These are phyloP conservation scores for Moniliophthora roreri DNA, from an alignment of 1,284 basidiomycete genomes.

Conservation along the genomic window DNA sequence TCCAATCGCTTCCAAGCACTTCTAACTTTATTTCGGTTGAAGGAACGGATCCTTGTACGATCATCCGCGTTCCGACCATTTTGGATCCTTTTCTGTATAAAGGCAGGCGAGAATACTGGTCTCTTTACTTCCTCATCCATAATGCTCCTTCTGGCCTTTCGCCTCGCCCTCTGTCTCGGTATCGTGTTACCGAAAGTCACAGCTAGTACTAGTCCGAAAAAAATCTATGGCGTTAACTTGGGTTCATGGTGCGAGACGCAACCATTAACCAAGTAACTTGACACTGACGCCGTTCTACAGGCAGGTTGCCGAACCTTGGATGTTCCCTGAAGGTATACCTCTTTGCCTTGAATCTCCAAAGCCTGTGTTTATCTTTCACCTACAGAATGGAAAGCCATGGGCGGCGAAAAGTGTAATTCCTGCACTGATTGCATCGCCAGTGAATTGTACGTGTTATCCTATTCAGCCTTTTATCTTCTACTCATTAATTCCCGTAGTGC, in stretches of 20 bases:
- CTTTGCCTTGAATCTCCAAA: not conserved
- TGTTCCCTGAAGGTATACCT: slow-evolving; percentile 55
- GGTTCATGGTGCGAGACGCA: slow-evolving; percentile 51
- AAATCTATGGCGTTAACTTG: slow-evolving; percentile 68
- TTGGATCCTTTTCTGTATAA: too few relatives aligned
- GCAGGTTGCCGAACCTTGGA: slow-evolving; percentile 67
- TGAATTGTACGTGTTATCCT: slow-evolving; percentile 51
- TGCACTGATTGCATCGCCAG: slow-evolving; percentile 57
- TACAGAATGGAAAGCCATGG: slow-evolving; percentile 65
- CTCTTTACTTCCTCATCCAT: too few relatives aligned
- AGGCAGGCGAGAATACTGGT: too few relatives aligned
- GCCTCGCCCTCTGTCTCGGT: too few relatives aligned
- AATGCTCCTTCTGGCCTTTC: too few relatives aligned
- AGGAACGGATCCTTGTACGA: too few relatives aligned
- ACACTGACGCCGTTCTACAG: slow-evolving; percentile 27
- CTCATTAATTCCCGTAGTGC: slow-evolving; percentile 36
- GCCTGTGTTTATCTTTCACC: not conserved
- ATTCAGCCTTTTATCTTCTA: not conserved
- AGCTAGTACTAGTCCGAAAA: slow-evolving; percentile 31
- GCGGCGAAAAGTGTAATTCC: slow-evolving; percentile 52
- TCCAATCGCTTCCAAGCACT: too few relatives aligned
- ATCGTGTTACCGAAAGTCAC: too few relatives aligned
- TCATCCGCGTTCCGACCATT: too few relatives aligned
- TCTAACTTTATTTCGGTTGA: too few relatives aligned
- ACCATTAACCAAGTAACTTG: slow-evolving; percentile 1